phyloP scores from a whole-genome alignment of 2,329 filamentous ascomycete genomes.

The Akanthomyces lecanii region DNA sequence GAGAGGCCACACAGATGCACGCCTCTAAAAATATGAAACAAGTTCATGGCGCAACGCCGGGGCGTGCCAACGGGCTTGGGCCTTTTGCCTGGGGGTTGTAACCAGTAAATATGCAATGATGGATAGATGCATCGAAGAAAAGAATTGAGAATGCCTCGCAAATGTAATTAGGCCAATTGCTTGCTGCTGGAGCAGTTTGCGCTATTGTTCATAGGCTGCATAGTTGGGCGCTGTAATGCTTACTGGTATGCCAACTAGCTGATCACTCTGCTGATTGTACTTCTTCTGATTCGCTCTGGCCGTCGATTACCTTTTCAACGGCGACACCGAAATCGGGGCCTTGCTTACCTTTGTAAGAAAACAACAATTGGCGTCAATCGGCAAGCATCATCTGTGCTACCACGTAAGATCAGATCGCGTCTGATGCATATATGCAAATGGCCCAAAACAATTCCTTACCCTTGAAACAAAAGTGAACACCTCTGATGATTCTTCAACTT shows the following conservation, averaged over 20 bases:
- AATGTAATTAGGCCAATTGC: background rate
- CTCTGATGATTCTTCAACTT: no score
- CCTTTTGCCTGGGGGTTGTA: background rate
- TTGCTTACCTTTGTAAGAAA: background rate
- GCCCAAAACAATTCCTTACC: no score
- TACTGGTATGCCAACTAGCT: background rate
- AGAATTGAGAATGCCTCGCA: background rate
- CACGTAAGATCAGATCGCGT: background rate
- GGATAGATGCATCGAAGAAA: slow-evolving; percentile 1
- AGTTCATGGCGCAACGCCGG: background rate
- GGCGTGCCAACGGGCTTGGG: background rate
- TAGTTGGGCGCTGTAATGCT: background rate
- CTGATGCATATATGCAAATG: no score
- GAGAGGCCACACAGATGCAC: background rate
- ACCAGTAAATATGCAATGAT: background rate
- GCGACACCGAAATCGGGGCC: background rate
- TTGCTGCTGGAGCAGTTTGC: background rate
- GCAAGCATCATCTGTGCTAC: background rate
- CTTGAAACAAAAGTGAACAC: no score
- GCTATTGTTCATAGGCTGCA: background rate
- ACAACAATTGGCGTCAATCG: background rate
- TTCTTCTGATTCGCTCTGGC: background rate
- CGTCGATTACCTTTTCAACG: background rate
- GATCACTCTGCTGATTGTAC: background rate
- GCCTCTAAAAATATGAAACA: slow-evolving; percentile 1